phyloP scores from a whole-genome alignment of 1,284 basidiomycete species.

The Tylopilus orsonianus region DNA sequence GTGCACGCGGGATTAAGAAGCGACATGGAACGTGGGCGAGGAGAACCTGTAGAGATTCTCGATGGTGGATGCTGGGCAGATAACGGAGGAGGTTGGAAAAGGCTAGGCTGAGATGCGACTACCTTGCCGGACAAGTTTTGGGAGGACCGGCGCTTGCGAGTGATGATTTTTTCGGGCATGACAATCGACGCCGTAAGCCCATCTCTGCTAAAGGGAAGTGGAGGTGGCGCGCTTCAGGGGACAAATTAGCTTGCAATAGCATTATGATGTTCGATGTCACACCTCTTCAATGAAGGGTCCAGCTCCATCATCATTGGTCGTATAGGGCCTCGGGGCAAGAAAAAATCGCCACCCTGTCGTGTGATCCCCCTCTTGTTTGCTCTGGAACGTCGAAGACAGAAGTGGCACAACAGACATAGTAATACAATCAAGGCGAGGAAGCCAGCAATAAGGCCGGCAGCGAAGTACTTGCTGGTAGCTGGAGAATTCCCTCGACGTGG shows the following conservation, averaged over 20 bases:
- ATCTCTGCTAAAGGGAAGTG: constrained; percentile 43
- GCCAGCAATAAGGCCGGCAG: constrained; percentile 37
- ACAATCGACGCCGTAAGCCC: constrained; percentile 46
- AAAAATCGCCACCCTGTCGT: constrained; percentile 43
- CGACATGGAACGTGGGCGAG: constrained; percentile 4
- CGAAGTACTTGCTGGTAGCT: constrained; percentile 38
- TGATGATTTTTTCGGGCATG: constrained; percentile 51
- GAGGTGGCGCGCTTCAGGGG: constrained; percentile 12
- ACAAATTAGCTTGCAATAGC: constrained; percentile 5
- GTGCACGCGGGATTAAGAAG: constrained; percentile 13
- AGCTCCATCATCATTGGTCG: constrained; percentile 21
- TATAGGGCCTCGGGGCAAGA: constrained; percentile 47
- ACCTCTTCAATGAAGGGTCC: constrained; percentile 14
- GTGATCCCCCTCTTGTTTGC: constrained; percentile 38
- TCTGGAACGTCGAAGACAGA: constrained; percentile 42
- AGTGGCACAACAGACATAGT: constrained; percentile 35
- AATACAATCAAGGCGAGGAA: constrained; percentile 12
- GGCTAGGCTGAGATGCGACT: constrained; percentile 42
- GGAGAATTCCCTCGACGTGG: not conserved
- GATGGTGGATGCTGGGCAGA: constrained; percentile 4
- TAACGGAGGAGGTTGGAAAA: constrained; percentile 34
- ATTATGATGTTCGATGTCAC: not conserved
- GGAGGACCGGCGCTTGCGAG: constrained; percentile 31
- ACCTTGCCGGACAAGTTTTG: constrained; percentile 32
- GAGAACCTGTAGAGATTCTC: constrained; percentile 32